Percentiles rank a stretch among this genome's conserved stretches.
These are phyloP conservation scores for Ogataea hybrid DNA, from an alignment of 1,139 yeast species.

Conservation along the genomic window DNA sequence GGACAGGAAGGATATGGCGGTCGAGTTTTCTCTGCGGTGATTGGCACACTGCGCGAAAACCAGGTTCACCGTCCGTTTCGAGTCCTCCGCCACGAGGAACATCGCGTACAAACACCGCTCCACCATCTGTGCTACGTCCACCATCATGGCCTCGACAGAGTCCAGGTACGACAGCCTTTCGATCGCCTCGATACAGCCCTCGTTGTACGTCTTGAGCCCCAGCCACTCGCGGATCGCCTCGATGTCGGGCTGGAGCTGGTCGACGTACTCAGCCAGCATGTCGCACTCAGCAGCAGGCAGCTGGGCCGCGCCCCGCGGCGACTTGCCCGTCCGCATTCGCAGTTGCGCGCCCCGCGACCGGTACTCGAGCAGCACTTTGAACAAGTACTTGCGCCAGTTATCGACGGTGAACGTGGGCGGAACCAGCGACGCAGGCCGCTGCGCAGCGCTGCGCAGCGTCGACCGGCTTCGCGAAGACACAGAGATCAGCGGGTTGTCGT, in stretches of 20 bases:
- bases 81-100: conserved; percentile 18
- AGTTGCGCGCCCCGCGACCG: conserved; percentile 5
- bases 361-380: conserved; percentile 16
- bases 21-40: conserved; percentile 10
- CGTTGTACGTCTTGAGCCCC: conserved; percentile 21
- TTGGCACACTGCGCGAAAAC: conserved; percentile 9
- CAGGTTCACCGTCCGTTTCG: conserved; percentile 12
- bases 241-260: conserved; percentile 19
- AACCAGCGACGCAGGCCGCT: conserved; percentile 15
- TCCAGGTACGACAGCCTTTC: conserved; percentile 20
- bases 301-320: conserved; percentile 4
- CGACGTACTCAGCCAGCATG: conserved; percentile 13
- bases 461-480: conserved; percentile 8
- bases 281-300: conserved; percentile 3
- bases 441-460: not conserved
- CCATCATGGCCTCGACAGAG: conserved; percentile 20
- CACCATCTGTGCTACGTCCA: conserved; percentile 23
- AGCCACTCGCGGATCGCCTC: conserved; percentile 22
- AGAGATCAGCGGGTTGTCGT: conserved; percentile 24
- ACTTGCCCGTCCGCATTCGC: conserved; percentile 12
- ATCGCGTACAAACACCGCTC: conserved; percentile 22
- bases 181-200: conserved; percentile 24
- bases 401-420: conserved; percentile 22
- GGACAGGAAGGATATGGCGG: conserved; percentile 15
- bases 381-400: conserved; percentile 19